Evolutionary conservation across 108 stramenopile species (phyloP).

Genomic region (Asterionellopsis glacialis): DNA sequence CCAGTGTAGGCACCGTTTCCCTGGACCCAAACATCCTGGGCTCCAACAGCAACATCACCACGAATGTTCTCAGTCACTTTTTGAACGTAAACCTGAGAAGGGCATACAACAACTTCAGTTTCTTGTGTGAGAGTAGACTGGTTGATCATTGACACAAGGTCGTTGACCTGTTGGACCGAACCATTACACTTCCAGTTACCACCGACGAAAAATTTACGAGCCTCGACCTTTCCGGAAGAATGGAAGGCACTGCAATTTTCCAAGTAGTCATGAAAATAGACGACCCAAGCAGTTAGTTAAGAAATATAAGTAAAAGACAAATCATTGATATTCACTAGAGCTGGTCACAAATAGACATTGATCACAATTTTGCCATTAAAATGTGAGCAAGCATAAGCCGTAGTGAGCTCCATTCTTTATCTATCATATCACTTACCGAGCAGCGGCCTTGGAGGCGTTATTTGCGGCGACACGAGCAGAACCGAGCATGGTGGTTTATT

Average conservation of each 20-base stretch:
- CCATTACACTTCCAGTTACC: conserved; percentile 99
- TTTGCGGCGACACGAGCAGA: no score
- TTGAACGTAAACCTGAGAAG: conserved; percentile 89
- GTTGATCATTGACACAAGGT: conserved; percentile 89
- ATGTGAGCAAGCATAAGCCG: no score
- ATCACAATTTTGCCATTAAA: no score
- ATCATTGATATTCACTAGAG: no score
- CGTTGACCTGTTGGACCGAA: conserved; percentile 68
- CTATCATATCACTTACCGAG: no score
- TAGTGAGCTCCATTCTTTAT: no score
- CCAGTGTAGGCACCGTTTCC: conserved; percentile 97
- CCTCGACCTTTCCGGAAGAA: conserved; percentile 23
- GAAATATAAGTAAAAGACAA: no score
- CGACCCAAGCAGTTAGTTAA: no score
- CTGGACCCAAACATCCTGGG: conserved; percentile 89
- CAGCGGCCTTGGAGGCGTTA: no score
- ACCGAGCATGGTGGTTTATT: no score
- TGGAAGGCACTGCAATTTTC: conserved; percentile 1
- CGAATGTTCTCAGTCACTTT: conserved; percentile 74
- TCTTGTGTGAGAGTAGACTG: conserved; percentile 71
- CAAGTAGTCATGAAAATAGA: no score
- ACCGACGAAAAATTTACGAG: conserved; percentile 96
- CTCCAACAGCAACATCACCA: conserved; percentile 84
- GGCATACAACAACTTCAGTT: conserved; percentile 96
- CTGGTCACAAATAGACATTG: no score